phyloP scores from a whole-genome alignment of 1,284 basidiomycete species.

The Leccinum fuscescens region DNA sequence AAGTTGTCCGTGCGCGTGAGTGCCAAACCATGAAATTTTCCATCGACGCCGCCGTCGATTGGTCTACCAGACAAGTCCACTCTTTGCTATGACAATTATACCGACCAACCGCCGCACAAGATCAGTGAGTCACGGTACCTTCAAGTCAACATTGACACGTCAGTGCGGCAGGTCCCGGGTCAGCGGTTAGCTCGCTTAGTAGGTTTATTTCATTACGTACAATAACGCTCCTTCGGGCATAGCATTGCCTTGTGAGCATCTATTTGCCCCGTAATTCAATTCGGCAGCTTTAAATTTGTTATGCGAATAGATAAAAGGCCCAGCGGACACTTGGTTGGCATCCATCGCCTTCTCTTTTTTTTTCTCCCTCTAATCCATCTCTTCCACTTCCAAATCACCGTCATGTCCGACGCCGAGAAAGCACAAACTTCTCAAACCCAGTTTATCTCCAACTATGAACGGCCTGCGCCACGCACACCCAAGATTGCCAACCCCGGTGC shows the following conservation, averaged over 20 bases:
- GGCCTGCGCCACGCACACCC: conserved; percentile 13
- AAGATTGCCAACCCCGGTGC: conserved; percentile 53
- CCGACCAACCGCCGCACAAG: neutral
- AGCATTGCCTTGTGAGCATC: conserved; percentile 24
- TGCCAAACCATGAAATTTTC: neutral
- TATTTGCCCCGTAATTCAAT: conserved; percentile 8
- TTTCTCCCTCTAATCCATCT: neutral
- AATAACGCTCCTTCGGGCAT: neutral
- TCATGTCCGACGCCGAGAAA: conserved; percentile 38
- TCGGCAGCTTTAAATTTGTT: conserved; percentile 17
- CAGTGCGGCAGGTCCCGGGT: neutral
- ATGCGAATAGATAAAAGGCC: conserved; percentile 25
- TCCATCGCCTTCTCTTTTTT: neutral
- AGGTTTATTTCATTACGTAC: neutral
- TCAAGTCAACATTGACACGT: neutral
- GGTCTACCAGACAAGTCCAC: neutral
- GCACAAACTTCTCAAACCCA: conserved; percentile 23
- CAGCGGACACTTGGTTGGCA: neutral
- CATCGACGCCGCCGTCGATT: neutral
- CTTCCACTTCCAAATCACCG: neutral
- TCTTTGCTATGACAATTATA: neutral
- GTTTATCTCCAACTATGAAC: conserved; percentile 14
- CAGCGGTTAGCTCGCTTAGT: neutral
- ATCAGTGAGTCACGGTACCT: neutral
- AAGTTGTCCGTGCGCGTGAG: neutral